A percentile compares a stretch with the other conserved stretches of the same genome.
Conservation (phyloP, 768 basidiomycete species). For the Pleurotus citrinopileatus region DNA sequence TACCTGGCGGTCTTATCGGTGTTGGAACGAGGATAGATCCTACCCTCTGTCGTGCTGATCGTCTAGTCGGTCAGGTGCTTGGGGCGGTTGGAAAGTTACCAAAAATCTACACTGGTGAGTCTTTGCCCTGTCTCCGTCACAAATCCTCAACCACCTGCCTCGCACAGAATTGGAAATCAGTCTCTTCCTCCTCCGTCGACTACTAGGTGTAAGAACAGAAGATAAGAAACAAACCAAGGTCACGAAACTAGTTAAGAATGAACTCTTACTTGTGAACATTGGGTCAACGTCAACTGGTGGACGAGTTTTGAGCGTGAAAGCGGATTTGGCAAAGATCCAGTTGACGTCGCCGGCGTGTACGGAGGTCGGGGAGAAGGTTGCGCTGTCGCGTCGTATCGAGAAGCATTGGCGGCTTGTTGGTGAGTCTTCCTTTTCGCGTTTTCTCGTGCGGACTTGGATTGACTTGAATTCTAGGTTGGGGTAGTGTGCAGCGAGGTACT, state of each 20-base stretch:
- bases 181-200: slow-evolving; percentile 89
- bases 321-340: slow-evolving; percentile 91
- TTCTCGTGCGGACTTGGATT: not conserved
- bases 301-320: slow-evolving; percentile 90
- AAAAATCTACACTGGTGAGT: slow-evolving; percentile 82
- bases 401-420: slow-evolving; percentile 98
- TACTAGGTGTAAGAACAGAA: slow-evolving; percentile 98
- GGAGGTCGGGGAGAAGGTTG: slow-evolving; percentile 97
- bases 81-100: slow-evolving; percentile 94
- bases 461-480: slow-evolving; percentile 42
- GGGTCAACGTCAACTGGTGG: slow-evolving; percentile 97
- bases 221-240: slow-evolving; percentile 99
- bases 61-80: slow-evolving; percentile 94
- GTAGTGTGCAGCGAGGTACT: slow-evolving; percentile 83
- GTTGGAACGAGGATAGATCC: slow-evolving; percentile 97
- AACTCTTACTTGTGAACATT: slow-evolving; percentile 94
- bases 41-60: slow-evolving; percentile 94
- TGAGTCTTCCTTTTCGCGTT: slow-evolving; percentile 35
- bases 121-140: not conserved
- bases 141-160: not conserved
- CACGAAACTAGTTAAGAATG: slow-evolving; percentile 86
- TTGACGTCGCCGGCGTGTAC: slow-evolving; percentile 94
- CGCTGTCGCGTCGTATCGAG: slow-evolving; percentile 90
- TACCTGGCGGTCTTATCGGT: slow-evolving; percentile 97
- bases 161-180: slow-evolving; percentile 91